Evolutionary conservation across 768 basidiomycete genomes (phyloP), one percentile per base, ranked within the genome.

Genomic region (Gyrodon lividus): DNA sequence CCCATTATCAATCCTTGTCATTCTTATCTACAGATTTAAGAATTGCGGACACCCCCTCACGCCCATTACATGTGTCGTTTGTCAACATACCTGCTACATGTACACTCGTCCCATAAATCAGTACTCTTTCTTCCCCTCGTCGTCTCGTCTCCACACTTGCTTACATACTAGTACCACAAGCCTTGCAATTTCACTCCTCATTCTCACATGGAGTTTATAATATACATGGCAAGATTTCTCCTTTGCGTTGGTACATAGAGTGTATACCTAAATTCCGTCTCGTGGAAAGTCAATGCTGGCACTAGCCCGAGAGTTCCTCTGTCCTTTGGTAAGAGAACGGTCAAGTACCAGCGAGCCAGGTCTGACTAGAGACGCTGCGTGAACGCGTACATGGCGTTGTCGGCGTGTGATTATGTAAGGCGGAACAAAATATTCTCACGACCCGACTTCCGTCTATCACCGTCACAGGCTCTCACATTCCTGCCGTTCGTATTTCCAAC

Each of bases 61-160:
- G 14, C n/a, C 43, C 37, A 23, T 54, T 47, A 37, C 28, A 51
- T 56, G 50, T 31, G 56, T 46, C 31, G 38, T 37, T 34, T 44
- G 45, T 46, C 42, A 48, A 23, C 56, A 56, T 60, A 59, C 65
- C 59, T 65, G 51, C 59, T 55, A 47, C 48, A 38, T 30, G 16
- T 33, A 8, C 22, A 7, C 23, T 20, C n/a, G 31, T 31, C 12
- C 13, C 31, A 14, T 31, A 31, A 31, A 31, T 14, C 31, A 31
- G 31, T 31, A 14, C 31, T 24, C 31, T 45, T 30, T 45, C 31
- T 5, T 31, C 33, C 24, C 33, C 24, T 47, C 8, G 13, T 16
- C 16, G 35, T 26, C 20, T 10, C 20, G 12, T 37, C 12, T 35
- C 24, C 33, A 38, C 51, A 28, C 31, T 46, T 45, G 54, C 48